Conservation (phyloP, 2,329 filamentous ascomycete genomes). For the Curvularia verruculosa region DNA sequence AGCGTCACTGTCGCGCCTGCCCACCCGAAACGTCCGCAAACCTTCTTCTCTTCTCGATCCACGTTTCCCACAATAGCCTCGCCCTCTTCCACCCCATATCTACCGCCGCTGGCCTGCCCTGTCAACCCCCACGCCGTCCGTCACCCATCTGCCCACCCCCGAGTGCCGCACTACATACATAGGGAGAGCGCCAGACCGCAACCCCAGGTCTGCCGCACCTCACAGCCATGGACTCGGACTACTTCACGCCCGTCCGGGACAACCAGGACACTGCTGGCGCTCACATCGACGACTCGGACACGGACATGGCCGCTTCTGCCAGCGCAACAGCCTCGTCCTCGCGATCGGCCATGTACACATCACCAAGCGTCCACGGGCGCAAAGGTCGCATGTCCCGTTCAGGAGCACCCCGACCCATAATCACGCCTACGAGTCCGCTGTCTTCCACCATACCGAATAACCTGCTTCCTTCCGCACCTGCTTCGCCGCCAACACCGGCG, state of each 20-base stretch:
- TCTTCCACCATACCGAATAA: slow-evolving; percentile 61
- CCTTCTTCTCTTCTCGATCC: slow-evolving; percentile 9
- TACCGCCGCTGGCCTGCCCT: background rate
- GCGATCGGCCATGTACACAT: slow-evolving; percentile 44
- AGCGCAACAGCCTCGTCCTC: slow-evolving; percentile 42
- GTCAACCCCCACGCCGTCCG: slow-evolving; percentile 1
- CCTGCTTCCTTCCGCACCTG: slow-evolving; percentile 68
- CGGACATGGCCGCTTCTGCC: slow-evolving; percentile 45
- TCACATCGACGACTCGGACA: slow-evolving; percentile 42
- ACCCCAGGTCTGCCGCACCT: slow-evolving; percentile 12
- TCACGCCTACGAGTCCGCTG: slow-evolving; percentile 58
- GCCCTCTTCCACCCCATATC: slow-evolving; percentile 5
- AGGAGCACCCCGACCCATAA: slow-evolving; percentile 53
- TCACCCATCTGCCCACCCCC: slow-evolving; percentile 7
- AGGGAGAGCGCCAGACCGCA: slow-evolving; percentile 11
- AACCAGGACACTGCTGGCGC: slow-evolving; percentile 26
- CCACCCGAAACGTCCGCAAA: slow-evolving; percentile 15
- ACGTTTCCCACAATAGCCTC: background rate
- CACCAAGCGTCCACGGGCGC: slow-evolving; percentile 43
- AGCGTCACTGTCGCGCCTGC: slow-evolving; percentile 18
- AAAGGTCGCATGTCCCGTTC: slow-evolving; percentile 52
- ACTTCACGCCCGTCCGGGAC: slow-evolving; percentile 35
- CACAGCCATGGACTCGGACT: slow-evolving; percentile 42
- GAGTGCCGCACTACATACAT: slow-evolving; percentile 14
- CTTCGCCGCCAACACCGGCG: slow-evolving; percentile 70